A percentile compares a stretch with the other conserved stretches of the same genome.
Evolutionary conservation across 352 stramenopile genomes (phyloP).

Genomic region (Phytophthora brassicae): DNA sequence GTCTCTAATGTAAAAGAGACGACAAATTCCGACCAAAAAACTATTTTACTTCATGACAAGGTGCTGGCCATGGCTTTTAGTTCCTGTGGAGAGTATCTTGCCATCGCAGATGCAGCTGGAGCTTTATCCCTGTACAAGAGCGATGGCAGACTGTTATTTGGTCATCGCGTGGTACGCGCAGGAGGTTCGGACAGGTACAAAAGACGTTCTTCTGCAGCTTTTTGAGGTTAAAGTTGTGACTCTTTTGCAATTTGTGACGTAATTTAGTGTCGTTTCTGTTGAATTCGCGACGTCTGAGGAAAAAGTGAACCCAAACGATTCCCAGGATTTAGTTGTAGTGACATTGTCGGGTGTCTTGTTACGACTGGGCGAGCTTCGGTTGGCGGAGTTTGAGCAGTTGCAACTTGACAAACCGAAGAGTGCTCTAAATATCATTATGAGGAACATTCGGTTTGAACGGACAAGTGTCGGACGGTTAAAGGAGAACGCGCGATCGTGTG

Average conservation of each 20-base stretch:
- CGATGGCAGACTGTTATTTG: slow-evolving; percentile 26
- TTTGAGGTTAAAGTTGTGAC: background rate
- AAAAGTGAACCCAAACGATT: slow-evolving; percentile 1
- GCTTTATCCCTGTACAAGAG: slow-evolving; percentile 35
- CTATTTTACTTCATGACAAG: slow-evolving; percentile 12
- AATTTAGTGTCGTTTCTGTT: slow-evolving; percentile 13
- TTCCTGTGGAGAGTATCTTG: slow-evolving; percentile 35
- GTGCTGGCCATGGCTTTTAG: slow-evolving; percentile 39
- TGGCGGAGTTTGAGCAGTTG: slow-evolving; percentile 35
- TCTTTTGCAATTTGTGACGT: background rate
- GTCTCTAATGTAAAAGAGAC: background rate
- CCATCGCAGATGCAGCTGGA: slow-evolving; percentile 31
- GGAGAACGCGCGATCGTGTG: slow-evolving; percentile 13
- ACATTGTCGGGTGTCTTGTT: slow-evolving; percentile 26
- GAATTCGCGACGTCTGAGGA: slow-evolving; percentile 14
- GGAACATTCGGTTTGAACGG: slow-evolving; percentile 28
- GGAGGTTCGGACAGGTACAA: slow-evolving; percentile 14
- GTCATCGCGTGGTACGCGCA: slow-evolving; percentile 6
- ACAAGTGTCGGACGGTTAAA: slow-evolving; percentile 19
- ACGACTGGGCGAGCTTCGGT: slow-evolving; percentile 24
- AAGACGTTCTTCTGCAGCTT: background rate
- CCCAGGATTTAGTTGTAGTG: slow-evolving; percentile 36
- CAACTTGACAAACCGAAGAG: slow-evolving; percentile 14
- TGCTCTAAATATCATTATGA: slow-evolving; percentile 27
- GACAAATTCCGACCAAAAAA: slow-evolving; percentile 14